phyloP scores from a whole-genome alignment of 2,329 filamentous ascomycete genomes.

The Pyrenophora teres region DNA sequence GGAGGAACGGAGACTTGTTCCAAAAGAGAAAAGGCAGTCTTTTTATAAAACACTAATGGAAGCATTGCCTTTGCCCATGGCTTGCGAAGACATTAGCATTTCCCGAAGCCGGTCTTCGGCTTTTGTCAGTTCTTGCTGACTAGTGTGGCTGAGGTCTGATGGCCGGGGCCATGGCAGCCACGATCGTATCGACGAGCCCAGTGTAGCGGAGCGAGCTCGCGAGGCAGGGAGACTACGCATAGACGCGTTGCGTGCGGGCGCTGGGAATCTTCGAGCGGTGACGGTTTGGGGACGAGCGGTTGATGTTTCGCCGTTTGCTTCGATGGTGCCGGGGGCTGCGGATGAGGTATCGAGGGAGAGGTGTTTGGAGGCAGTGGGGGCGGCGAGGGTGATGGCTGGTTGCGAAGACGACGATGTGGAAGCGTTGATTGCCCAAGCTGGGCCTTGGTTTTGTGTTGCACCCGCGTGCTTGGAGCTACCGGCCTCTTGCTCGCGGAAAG shows the following conservation, averaged over 20 bases:
- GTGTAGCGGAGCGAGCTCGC: slow-evolving; percentile 32
- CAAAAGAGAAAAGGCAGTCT: background rate
- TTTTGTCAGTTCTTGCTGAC: slow-evolving; percentile 34
- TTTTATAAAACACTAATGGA: slow-evolving; percentile 27
- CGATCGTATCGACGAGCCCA: slow-evolving; percentile 37
- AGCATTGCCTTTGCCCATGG: slow-evolving; percentile 36
- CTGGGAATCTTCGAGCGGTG: slow-evolving; percentile 10
- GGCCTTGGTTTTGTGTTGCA: slow-evolving; percentile 17
- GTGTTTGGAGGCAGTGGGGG: slow-evolving; percentile 44
- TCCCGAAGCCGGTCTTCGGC: slow-evolving; percentile 40
- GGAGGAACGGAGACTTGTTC: too few species aligned
- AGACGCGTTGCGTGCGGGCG: slow-evolving; percentile 33
- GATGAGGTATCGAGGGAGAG: slow-evolving; percentile 41
- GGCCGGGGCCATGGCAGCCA: slow-evolving; percentile 46
- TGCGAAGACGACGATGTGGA: slow-evolving; percentile 31
- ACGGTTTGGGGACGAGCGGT: slow-evolving; percentile 19
- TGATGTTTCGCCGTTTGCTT: slow-evolving; percentile 10
- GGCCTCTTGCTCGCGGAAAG: slow-evolving; percentile 25
- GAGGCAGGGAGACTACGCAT: slow-evolving; percentile 25
- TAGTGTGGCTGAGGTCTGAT: slow-evolving; percentile 16
- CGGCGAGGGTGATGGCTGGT: slow-evolving; percentile 40
- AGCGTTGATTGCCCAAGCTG: slow-evolving; percentile 37
- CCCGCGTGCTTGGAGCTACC: slow-evolving; percentile 15
- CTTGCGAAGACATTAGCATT: slow-evolving; percentile 36
- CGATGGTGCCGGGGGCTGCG: slow-evolving; percentile 30